phyloP scores from a whole-genome alignment of 202 grass and related monocot species.

The Bolboschoenoplectus hybrid region DNA sequence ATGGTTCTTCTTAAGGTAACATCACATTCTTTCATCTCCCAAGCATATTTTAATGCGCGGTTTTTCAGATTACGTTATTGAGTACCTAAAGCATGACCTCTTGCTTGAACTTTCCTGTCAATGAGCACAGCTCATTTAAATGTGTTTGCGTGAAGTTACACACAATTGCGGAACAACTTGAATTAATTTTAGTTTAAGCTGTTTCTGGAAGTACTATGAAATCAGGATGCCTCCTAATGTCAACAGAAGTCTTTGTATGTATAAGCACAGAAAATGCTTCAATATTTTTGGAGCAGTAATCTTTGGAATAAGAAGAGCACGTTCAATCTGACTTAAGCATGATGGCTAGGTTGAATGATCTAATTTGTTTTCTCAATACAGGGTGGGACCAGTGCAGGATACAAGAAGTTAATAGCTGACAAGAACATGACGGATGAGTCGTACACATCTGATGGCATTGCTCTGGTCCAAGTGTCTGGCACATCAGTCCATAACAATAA shows the following conservation, averaged over 20 bases:
- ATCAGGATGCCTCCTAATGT: slow-evolving; percentile 8
- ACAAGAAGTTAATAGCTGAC: slow-evolving; percentile 65
- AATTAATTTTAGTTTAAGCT: not conserved
- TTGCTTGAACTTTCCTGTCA: not conserved
- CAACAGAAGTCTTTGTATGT: slow-evolving; percentile 5
- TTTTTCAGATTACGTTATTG: slow-evolving; percentile 2
- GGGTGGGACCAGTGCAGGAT: slow-evolving; percentile 76
- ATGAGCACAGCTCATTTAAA: not conserved
- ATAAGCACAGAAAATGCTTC: slow-evolving; percentile 4
- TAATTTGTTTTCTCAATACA: slow-evolving; percentile 38
- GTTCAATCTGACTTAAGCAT: slow-evolving; percentile 14
- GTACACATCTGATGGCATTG: slow-evolving; percentile 77
- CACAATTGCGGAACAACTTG: not conserved
- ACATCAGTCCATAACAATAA: slow-evolving; percentile 79
- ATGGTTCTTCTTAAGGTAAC: slow-evolving; percentile 93
- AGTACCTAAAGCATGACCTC: not conserved
- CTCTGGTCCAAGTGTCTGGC: slow-evolving; percentile 80
- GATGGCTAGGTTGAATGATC: slow-evolving; percentile 20
- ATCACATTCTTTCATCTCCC: not conserved
- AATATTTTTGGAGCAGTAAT: slow-evolving; percentile 5
- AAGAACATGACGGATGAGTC: slow-evolving; percentile 62
- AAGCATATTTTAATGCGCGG: slow-evolving; percentile 6
- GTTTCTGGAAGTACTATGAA: not conserved
- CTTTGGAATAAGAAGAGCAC: slow-evolving; percentile 8
- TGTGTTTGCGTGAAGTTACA: not conserved